A percentile compares a stretch with the other conserved stretches of the same genome.
Conservation (phyloP, 2,329 filamentous ascomycete species). For the Aspergillus tanneri region DNA sequence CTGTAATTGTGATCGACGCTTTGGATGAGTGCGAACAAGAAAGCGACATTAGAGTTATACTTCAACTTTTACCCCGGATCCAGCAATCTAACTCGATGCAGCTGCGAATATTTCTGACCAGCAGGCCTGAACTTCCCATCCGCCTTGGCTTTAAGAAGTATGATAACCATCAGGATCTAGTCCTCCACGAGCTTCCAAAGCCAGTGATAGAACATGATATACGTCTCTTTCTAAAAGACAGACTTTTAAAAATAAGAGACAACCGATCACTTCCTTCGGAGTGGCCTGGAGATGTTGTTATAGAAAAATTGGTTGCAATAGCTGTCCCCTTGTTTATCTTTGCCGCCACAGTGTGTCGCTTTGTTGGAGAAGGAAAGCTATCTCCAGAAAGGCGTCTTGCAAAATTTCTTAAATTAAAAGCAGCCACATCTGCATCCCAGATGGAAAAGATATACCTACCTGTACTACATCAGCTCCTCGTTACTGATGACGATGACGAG, state of each 20-base stretch:
- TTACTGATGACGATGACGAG: conserved; percentile 13
- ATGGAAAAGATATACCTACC: conserved; percentile 29
- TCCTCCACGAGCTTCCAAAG: conserved; percentile 28
- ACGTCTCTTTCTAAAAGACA: conserved; percentile 20
- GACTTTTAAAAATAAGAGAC: conserved; percentile 15
- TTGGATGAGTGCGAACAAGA: conserved; percentile 29
- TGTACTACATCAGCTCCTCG: conserved; percentile 23
- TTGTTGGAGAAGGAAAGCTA: conserved; percentile 7
- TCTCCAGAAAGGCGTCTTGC: conserved; percentile 15
- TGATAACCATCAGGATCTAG: conserved; percentile 22
- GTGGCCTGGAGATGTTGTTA: conserved; percentile 12
- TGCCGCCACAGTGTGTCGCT: conserved; percentile 11
- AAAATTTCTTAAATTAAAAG: conserved; percentile 15
- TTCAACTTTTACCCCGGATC: conserved; percentile 17
- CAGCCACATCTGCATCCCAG: conserved; percentile 14
- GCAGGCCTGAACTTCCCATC: conserved; percentile 32
- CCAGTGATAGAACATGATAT: conserved; percentile 25
- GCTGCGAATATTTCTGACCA: conserved; percentile 30
- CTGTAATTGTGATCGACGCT: conserved; percentile 27
- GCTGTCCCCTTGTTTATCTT: conserved; percentile 17
- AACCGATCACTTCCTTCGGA: conserved; percentile 10
- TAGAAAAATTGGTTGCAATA: conserved; percentile 11
- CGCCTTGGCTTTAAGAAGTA: conserved; percentile 21
- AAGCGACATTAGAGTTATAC: conserved; percentile 22
- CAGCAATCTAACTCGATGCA: conserved; percentile 16